Percentiles rank a stretch among this genome's conserved stretches.
Evolutionary conservation across 1,139 yeast species (phyloP).

Genomic region (Hyphopichia fennica): DNA sequence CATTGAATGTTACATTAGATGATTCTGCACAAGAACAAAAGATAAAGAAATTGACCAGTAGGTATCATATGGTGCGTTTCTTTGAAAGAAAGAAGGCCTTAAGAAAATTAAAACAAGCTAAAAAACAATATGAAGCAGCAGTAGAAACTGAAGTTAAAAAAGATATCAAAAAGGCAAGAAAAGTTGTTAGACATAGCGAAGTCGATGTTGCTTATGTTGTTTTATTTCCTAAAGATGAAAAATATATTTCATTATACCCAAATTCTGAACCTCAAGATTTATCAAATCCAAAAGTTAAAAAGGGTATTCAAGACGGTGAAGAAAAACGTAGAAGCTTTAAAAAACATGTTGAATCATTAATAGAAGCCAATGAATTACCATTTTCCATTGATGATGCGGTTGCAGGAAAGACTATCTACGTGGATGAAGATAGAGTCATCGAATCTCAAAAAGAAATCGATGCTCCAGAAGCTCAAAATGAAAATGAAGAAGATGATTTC

Average conservation of each 20-base stretch:
- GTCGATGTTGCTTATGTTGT: slow-evolving; percentile 76
- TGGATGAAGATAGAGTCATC: slow-evolving; percentile 17
- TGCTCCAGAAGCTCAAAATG: slow-evolving; percentile 34
- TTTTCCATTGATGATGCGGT: slow-evolving; percentile 59
- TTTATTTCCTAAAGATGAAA: slow-evolving; percentile 75
- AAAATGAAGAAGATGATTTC: slow-evolving; percentile 43
- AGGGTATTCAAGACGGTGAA: slow-evolving; percentile 50
- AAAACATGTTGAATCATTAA: slow-evolving; percentile 49
- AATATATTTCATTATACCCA: slow-evolving; percentile 80
- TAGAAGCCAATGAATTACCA: slow-evolving; percentile 54
- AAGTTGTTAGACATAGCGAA: slow-evolving; percentile 57
- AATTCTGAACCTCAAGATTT: slow-evolving; percentile 24
- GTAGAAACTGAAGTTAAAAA: slow-evolving; percentile 46
- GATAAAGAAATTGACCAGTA: slow-evolving; percentile 63
- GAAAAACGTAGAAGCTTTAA: slow-evolving; percentile 49
- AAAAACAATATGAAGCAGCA: slow-evolving; percentile 45
- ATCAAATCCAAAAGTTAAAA: slow-evolving; percentile 39
- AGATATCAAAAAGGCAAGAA: slow-evolving; percentile 52
- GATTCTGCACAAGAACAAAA: slow-evolving; percentile 50
- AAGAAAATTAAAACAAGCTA: slow-evolving; percentile 67
- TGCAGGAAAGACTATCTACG: slow-evolving; percentile 41
- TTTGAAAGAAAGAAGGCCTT: slow-evolving; percentile 88
- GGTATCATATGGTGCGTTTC: slow-evolving; percentile 92
- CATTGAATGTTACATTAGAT: slow-evolving; percentile 65
- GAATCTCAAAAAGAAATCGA: slow-evolving; percentile 34